Base-by-base conservation (phyloP, 441 rosid genomes). In the Erodium moschatum region DNA sequence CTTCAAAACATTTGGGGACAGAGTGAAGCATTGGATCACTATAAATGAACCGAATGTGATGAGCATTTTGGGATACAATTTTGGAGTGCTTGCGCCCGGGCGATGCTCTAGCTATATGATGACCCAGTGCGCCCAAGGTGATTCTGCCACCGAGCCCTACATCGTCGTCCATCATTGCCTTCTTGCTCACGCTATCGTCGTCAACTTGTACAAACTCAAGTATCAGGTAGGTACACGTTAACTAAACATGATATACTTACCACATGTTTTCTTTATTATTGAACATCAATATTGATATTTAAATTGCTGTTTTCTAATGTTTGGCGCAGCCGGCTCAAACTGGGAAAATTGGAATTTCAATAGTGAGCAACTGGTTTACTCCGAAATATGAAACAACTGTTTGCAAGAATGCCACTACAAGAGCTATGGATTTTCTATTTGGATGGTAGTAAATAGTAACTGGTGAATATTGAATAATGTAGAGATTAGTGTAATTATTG, bases 131-230 rank as follows among this genome's bases (percentile, higher is more conserved):
- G 5, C 68, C 0, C 12, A n/a, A 0, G 82, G 82, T 0, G 52
- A 79, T 50, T 73, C 77, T 13, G 77, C 75, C 0, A 79, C 77
- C 0, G 77, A 79, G 50, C 82, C 82, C 1, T 79, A 79, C 21
- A 44, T 68, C 1, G 82, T 76, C 0, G 54, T n/a, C 0, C 79
- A 79, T 46, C 67, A 79, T 62, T 24, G 68, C 8, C 71, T 79
- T 42, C 75, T 79, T 13, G 33, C 75, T 12, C 82, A 79, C 21
- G 82, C 79, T 0, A 27, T 73, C 18, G 79, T 75, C 1, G 76
- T 68, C 12, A 13, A 73, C 9, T 33, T 73, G 13, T 75, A 79
- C 64, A 50, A 63, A 61, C 24, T 48, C 40, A 68, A 76, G 7
- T 76, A 74, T 20, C 77, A 79, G 80, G 82, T 79, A 48, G 9